Evolutionary conservation across 2,329 filamentous ascomycete species (phyloP), one percentile per base, ranked within the genome.

Genomic region (Dothistroma pini): DNA sequence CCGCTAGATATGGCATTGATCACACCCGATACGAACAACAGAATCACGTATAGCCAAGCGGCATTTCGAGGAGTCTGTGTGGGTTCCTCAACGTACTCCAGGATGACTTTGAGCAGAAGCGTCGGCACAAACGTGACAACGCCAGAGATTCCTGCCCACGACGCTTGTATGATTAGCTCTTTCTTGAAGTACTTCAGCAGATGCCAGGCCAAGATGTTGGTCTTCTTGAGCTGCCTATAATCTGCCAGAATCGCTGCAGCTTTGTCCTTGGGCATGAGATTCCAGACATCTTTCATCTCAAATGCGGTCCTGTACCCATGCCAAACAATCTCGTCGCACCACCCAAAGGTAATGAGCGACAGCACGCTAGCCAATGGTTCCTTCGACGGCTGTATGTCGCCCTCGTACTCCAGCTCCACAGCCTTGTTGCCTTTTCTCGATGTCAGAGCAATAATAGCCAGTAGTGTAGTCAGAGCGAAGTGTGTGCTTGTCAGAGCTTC

Each of bases 31-130:
- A 92, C 81, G 47, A 96, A 93, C 8, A 99, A 84, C 1, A 96
- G 82, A 52, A 96, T 91, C 52, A 97, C 95, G 70, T 93, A 96
- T 55, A 99, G 86, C 95, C 95, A 99, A 22, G 96, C 87, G 19
- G 96, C 92, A 73, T 95, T 97, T 54, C 83, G 78, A 0, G 95
- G 93, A 0, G 89, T 89, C 3, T 81, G 79, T 0, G 85, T 82
- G 1, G 93, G 92, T 58, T 89, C 81, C 77, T 99, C 92, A n/a
- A 97, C 89, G 71, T 96, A 97, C 75, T 97, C 88, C 31, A 99
- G 81, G 63, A 99, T 97, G 16, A 89, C 89, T 73, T 93, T 93
- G 47, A 99, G 83, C 21, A 99, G 84, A 53, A 99, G 80, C 2
- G 95, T 99, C 1, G 95, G 95, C 14, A 90, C 87, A 77, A 97